phyloP scores from a whole-genome alignment of 2,329 filamentous ascomycete genomes.

The Exophiala aquamarina region DNA sequence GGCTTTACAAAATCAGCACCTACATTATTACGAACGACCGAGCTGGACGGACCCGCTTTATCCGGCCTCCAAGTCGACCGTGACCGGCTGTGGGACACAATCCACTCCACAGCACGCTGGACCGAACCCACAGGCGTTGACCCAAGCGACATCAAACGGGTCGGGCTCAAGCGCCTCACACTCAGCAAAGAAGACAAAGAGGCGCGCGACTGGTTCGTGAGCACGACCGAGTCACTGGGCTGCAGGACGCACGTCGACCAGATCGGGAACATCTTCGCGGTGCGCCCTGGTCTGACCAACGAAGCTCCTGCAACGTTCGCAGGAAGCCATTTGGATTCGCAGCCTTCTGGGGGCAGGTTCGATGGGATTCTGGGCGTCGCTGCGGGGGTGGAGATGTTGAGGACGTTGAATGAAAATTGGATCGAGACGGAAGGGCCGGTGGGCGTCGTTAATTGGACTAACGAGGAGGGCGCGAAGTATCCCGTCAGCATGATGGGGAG shows the following conservation, averaged over 20 bases:
- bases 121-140: conserved; percentile 8
- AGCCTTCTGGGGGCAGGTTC: conserved; percentile 64
- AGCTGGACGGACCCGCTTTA: conserved; percentile 8
- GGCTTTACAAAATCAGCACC: conserved; percentile 8
- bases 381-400: conserved; percentile 71
- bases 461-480: conserved; percentile 80
- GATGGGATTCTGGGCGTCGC: conserved; percentile 75
- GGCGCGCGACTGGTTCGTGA: conserved; percentile 73
- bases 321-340: conserved; percentile 47
- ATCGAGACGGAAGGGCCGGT: conserved; percentile 70
- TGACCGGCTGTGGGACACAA: conserved; percentile 19
- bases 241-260: conserved; percentile 68
- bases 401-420: conserved; percentile 64
- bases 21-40: conserved; percentile 9
- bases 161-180: conserved; percentile 54
- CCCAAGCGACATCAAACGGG: conserved; percentile 13
- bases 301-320: conserved; percentile 46
- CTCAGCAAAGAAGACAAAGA: conserved; percentile 71
- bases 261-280: conserved; percentile 80
- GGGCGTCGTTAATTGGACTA: conserved; percentile 77
- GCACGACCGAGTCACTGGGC: conserved; percentile 61
- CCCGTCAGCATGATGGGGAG: conserved; percentile 73
- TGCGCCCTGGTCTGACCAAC: conserved; percentile 60
- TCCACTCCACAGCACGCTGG: conserved; percentile 22
- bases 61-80: conserved; percentile 12